Evolutionary conservation across 179 eudicot species (phyloP), one percentile per base, ranked within the genome.

Genomic region (Silene noctiflora): DNA sequence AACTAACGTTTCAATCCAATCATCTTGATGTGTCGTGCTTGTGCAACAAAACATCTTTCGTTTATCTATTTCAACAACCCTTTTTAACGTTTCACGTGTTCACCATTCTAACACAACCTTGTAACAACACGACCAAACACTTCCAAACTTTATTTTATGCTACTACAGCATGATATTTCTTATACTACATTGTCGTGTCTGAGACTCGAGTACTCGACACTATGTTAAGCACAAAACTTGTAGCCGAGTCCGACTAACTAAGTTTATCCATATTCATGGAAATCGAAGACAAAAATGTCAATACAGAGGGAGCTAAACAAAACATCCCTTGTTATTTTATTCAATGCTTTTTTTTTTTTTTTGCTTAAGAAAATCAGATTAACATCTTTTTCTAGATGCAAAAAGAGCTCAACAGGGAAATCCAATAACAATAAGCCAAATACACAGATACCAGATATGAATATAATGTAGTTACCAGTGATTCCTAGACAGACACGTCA

Each of bases 401-500:
- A 81, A 76, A 76, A 60, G 39, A n/a, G 21, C 6, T 29, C 27
- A 69, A 35, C 67, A 68, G 27, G 65, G 21, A 17, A 66, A 72
- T 44, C 63, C 69, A 59, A 80, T 66, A 76, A 67, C 59, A 76
- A 73, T 58, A 46, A 74, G 66, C 71, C 67, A 62, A 77, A 77
- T 71, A 27, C 63, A 31, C 29, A 77, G 1, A 59, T 60, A 67
- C 51, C 21, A 67, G 68, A 51, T 20, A 33, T 44, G 66, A 19
- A 31, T 42, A 21, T 29, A 31, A 46, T 76, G 21, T 53, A 24
- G 31, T 51, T 63, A 71, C 69, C 65, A 42, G 76, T 76, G 80
- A 72, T 67, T 67, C 74, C 75, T 10, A 67, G 74, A 22, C 9
- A 69, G 71, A 63, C 75, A 75, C 63, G 75, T 80, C 53, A 29